phyloP scores from a whole-genome alignment of 2,329 filamentous ascomycete species.

The Cercospora zeae-maydis region DNA sequence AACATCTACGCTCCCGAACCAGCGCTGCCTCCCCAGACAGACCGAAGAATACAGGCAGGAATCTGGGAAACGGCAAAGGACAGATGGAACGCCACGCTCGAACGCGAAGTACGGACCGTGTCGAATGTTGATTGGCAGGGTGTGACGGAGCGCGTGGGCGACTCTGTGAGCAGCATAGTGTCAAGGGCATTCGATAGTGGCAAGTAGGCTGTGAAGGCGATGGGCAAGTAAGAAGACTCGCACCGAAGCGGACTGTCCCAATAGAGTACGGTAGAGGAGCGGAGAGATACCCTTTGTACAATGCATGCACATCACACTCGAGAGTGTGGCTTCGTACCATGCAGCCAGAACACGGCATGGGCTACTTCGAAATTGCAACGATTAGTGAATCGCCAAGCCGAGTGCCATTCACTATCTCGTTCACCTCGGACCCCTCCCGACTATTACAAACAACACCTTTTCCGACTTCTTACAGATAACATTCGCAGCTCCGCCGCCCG shows the following conservation, averaged over 20 bases:
- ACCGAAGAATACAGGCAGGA: conserved; percentile 41
- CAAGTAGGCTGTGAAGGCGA: conserved; percentile 20
- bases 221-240: conserved; percentile 2
- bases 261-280: not conserved
- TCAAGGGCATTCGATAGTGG: conserved; percentile 31
- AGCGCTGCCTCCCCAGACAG: conserved; percentile 38
- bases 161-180: conserved; percentile 37
- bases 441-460: not conserved
- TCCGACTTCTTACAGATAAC: not conserved
- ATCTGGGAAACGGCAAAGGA: conserved; percentile 49
- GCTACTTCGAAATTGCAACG: not conserved
- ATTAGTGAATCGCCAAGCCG: not conserved
- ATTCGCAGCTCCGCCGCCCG: not conserved
- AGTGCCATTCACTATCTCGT: not conserved
- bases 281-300: conserved; percentile 8
- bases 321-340: not conserved
- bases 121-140: conserved; percentile 47
- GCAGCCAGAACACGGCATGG: not conserved
- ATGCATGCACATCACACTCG: not conserved
- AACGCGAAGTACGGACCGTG: conserved; percentile 42
- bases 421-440: not conserved
- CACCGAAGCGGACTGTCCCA: not conserved
- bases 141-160: conserved; percentile 41
- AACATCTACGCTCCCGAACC: conserved; percentile 45
- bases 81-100: conserved; percentile 48